Conservation (phyloP, 2,329 filamentous ascomycete genomes). For the Claviceps cyperi region DNA sequence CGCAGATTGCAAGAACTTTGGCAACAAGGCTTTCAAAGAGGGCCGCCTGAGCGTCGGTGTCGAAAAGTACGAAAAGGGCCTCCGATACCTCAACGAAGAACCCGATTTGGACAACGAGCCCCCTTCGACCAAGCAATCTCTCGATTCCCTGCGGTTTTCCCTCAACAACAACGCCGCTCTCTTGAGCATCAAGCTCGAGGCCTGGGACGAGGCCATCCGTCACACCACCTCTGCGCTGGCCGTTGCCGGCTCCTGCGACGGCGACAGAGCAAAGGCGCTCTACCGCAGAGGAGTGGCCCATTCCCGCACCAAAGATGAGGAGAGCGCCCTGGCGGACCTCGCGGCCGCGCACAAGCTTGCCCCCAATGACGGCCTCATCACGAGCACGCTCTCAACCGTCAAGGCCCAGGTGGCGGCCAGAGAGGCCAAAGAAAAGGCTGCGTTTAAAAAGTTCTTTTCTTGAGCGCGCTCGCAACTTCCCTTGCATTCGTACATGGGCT, state of each 20-base stretch:
- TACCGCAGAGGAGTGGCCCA: slow-evolving; percentile 72
- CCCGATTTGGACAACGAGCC: slow-evolving; percentile 60
- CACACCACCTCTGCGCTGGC: slow-evolving; percentile 62
- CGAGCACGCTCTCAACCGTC: slow-evolving; percentile 59
- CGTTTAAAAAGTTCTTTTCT: slow-evolving; percentile 81
- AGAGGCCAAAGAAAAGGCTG: slow-evolving; percentile 78
- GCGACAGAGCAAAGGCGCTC: slow-evolving; percentile 77
- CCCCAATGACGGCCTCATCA: slow-evolving; percentile 61
- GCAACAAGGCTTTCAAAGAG: slow-evolving; percentile 82
- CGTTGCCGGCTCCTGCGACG: slow-evolving; percentile 48
- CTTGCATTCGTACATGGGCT: background rate
- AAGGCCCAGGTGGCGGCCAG: slow-evolving; percentile 63
- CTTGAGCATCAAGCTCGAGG: slow-evolving; percentile 65
- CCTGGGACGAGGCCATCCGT: slow-evolving; percentile 54
- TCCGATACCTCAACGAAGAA: slow-evolving; percentile 80
- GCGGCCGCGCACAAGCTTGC: slow-evolving; percentile 60
- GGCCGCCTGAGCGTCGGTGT: slow-evolving; percentile 57
- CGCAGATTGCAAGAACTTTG: slow-evolving; percentile 74
- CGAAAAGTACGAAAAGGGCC: slow-evolving; percentile 86
- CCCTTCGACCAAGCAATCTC: slow-evolving; percentile 47
- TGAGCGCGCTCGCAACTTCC: slow-evolving; percentile 13
- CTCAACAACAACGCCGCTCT: slow-evolving; percentile 83
- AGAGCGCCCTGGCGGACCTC: slow-evolving; percentile 61
- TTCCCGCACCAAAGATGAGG: slow-evolving; percentile 69
- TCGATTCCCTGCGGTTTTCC: slow-evolving; percentile 65